Conservation (phyloP, 805 yeast genomes). For the Starmerella roubikii region DNA sequence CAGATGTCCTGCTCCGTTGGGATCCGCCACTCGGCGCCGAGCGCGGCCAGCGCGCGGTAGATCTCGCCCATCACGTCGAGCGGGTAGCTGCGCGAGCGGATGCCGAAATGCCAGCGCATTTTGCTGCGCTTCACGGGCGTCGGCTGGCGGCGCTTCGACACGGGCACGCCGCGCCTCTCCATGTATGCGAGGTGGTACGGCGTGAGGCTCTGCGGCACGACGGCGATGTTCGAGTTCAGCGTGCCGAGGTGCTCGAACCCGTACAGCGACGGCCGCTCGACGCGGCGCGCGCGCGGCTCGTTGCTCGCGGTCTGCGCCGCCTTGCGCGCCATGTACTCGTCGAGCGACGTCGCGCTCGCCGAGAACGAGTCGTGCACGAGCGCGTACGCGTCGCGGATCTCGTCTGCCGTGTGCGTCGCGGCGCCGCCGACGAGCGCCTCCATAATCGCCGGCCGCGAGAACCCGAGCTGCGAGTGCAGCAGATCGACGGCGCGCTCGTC, state of each 20-base stretch:
- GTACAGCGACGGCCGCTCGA: constrained; percentile 27
- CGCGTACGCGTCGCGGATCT: constrained; percentile 74
- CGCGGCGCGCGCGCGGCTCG: constrained; percentile 16
- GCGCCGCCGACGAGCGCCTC: constrained; percentile 34
- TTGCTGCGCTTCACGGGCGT: constrained; percentile 68
- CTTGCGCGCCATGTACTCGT: constrained; percentile 17
- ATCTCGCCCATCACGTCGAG: constrained; percentile 98
- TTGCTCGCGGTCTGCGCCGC: constrained; percentile 11
- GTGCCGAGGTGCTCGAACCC: constrained; percentile 30
- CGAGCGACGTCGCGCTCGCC: constrained; percentile 14
- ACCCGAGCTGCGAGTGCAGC: constrained; percentile 74
- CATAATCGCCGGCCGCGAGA: constrained; percentile 67
- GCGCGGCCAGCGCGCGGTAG: constrained; percentile 78
- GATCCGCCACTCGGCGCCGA: constrained; percentile 95
- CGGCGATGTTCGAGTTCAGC: constrained; percentile 61
- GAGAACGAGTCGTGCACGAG: constrained; percentile 59
- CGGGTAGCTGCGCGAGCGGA: constrained; percentile 89
- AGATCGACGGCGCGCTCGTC: constrained; percentile 68
- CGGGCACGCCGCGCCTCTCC: constrained; percentile 44
- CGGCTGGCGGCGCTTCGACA: constrained; percentile 31
- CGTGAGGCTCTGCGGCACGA: constrained; percentile 85
- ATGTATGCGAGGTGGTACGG: constrained; percentile 88
- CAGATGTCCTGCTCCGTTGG: constrained; percentile 91
- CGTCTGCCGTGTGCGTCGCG: constrained; percentile 33
- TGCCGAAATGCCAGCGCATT: constrained; percentile 98